Evolutionary conservation across 225 moss, liverwort and hornwort genomes (phyloP), one percentile per base, ranked within the genome.

Genomic region (Polytrichum formosum): DNA sequence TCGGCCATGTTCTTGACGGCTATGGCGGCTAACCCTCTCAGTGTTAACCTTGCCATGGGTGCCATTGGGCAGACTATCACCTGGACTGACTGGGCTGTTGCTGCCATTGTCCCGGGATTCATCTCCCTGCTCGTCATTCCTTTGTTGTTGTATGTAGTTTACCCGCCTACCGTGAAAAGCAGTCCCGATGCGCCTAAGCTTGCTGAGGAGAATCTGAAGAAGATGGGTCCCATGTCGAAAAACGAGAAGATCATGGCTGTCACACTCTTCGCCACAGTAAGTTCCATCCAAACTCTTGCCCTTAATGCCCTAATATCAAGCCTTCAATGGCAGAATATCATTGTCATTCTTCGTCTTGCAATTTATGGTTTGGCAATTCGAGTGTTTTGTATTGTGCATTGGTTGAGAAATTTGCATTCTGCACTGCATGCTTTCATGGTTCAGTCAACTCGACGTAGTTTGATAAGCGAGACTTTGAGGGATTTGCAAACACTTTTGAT

Each of bases 11-110:
- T 93, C 75, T 67, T 96, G 79, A 96, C 96, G 19, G 96, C 88
- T 63, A 96, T 96, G 96, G 96, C 91, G 65, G 97, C 97, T 71
- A 97, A 97, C 76, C 97, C 97, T 1, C 73, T 97, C 78, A 91
- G 90, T 69, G 94, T 91, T 76, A 97, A 97, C 64, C 77, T 97
- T 55, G 90, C 97, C 27, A 86, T 83, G 55, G 89, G 89, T 1
- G 90, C 97, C 68, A 97, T 92, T 55, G 97, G 94, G 26, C 94
- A 97, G 79, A 76, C 93, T 31, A 97, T 97, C 59, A 78, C 83
- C 53, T 97, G 97, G 97, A 97, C 97, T 30, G 88, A 88, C 64
- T 94, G 94, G 97, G 97, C 97, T 19, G 92, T 97, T 56, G 97
- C 97, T 2, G 97, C 97, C 4, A 35, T 82, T 46, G 97, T 97